A percentile compares a stretch with the other conserved stretches of the same genome.
These are phyloP conservation scores for Fennellomyces sp. DNA, from an alignment of 371 early-diverging fungal genomes.

Conservation along the genomic window DNA sequence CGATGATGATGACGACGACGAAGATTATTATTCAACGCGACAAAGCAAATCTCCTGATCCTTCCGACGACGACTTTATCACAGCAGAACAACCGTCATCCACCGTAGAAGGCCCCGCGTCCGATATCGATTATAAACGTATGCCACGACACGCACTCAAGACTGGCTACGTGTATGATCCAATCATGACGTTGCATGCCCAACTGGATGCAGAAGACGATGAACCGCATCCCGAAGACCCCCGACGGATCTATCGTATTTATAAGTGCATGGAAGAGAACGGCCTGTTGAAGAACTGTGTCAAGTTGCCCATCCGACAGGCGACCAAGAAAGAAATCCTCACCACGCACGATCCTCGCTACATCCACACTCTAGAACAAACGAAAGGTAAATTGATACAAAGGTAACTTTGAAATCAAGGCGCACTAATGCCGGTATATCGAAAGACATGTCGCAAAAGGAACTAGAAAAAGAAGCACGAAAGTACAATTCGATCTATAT, in stretches of 20 bases:
- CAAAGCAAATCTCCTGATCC: too few relatives aligned
- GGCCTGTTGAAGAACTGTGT: slow-evolving; percentile 50
- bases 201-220: slow-evolving; percentile 35
- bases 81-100: neutral
- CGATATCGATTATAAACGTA: neutral
- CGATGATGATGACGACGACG: neutral
- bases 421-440: slow-evolving; percentile 9
- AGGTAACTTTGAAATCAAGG: neutral
- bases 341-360: slow-evolving; percentile 64
- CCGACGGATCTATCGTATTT: slow-evolving; percentile 67
- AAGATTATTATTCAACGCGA: neutral
- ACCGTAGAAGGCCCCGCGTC: neutral
- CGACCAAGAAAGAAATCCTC: slow-evolving; percentile 55
- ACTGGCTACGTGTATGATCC: slow-evolving; percentile 72
- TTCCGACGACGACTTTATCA: neutral
- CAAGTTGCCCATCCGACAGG: slow-evolving; percentile 52
- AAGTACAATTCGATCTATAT: slow-evolving; percentile 73
- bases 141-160: slow-evolving; percentile 11
- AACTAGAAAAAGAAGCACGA: slow-evolving; percentile 17
- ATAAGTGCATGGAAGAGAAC: slow-evolving; percentile 46
- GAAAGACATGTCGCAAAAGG: slow-evolving; percentile 1
- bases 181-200: slow-evolving; percentile 63
- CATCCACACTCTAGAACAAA: slow-evolving; percentile 29
- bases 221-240: slow-evolving; percentile 79
- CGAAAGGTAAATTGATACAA: slow-evolving; percentile 23